These are phyloP conservation scores for Colletotrichum endophyticum DNA, from an alignment of 2,329 filamentous ascomycete species.

Conservation along the genomic window DNA sequence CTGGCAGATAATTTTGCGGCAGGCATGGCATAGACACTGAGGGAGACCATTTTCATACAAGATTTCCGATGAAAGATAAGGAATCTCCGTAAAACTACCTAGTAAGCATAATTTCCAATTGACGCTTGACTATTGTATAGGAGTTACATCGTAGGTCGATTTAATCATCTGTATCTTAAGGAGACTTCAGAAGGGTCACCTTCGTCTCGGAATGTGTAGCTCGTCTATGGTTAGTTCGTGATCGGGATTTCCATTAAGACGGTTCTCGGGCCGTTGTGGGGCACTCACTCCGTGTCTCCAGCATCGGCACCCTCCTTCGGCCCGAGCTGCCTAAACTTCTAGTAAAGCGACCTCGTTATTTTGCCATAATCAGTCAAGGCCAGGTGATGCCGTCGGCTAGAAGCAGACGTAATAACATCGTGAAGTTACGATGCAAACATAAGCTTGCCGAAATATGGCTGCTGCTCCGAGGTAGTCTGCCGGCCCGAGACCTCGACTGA, in stretches of 20 bases:
- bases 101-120: rapidly evolving
- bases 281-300: background rate
- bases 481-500: background rate
- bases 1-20: background rate
- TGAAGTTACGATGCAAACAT: background rate
- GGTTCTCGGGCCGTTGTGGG: background rate
- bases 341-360: background rate
- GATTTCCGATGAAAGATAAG: background rate
- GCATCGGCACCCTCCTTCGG: background rate
- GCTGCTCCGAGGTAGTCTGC: background rate
- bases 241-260: background rate
- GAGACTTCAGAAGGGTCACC: rapidly evolving
- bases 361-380: background rate
- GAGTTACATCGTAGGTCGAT: background rate
- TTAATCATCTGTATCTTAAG: rapidly evolving
- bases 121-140: background rate
- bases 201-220: background rate
- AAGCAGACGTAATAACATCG: rapidly evolving
- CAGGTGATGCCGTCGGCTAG: background rate
- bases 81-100: rapidly evolving
- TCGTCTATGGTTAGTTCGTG: rapidly evolving
- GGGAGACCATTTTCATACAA: background rate
- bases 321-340: background rate
- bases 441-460: background rate
- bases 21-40: background rate